Evolutionary conservation across 176 grass and related monocot genomes (phyloP).

Genomic region (Phragmites australis): DNA sequence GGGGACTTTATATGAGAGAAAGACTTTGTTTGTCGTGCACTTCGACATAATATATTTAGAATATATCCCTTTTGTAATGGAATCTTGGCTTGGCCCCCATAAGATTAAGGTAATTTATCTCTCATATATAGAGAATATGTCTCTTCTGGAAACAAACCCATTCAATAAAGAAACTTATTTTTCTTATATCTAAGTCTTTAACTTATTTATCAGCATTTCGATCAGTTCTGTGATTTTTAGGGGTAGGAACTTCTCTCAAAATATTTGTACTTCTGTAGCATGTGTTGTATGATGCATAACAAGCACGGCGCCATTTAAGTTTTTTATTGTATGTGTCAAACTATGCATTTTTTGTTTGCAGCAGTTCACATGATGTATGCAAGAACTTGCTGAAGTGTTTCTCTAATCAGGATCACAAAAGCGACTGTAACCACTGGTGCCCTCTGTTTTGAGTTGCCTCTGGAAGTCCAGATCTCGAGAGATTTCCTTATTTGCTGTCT

Average conservation of each 20-base stretch:
- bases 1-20: background rate
- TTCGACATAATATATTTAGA: no score
- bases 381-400: background rate
- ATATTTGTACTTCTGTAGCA: no score
- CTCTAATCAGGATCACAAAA: background rate
- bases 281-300: background rate
- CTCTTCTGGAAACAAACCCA: background rate
- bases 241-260: no score
- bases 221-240: no score
- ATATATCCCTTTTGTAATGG: background rate
- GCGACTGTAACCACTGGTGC: background rate
- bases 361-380: background rate
- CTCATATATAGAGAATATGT: background rate
- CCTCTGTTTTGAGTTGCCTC: background rate
- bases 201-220: no score
- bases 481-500: background rate
- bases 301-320: background rate
- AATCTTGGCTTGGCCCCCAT: background rate
- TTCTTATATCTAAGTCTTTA: no score
- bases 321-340: background rate
- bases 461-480: background rate
- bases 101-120: background rate
- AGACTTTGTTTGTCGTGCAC: no score
- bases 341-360: background rate
- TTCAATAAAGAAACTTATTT: no score